Evolutionary conservation across 1,284 basidiomycete genomes (phyloP).

Genomic region (Chondrostereum purpureum): DNA sequence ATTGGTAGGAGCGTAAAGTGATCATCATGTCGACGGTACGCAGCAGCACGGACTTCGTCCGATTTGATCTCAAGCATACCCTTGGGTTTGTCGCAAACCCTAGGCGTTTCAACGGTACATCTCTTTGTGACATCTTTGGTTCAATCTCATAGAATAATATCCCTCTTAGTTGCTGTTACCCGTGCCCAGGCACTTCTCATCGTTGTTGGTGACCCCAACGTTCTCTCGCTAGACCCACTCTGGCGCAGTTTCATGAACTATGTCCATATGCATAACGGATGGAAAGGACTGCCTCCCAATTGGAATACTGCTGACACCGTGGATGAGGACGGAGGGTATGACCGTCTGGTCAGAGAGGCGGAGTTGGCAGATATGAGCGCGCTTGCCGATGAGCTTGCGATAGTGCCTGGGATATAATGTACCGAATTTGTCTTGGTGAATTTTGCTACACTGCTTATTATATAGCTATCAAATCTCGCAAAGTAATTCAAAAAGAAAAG

Average conservation of each 20-base stretch:
- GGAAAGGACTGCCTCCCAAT: constrained; percentile 37
- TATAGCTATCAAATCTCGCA: too few relatives aligned
- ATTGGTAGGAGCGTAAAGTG: constrained; percentile 47
- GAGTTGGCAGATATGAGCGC: constrained; percentile 10
- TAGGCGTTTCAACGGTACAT: constrained; percentile 56
- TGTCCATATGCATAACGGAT: constrained; percentile 40
- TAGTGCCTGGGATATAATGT: too few relatives aligned
- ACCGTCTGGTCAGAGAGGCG: constrained; percentile 3
- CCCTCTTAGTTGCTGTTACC: constrained; percentile 43
- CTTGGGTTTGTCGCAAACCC: constrained; percentile 61
- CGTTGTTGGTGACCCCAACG: constrained; percentile 46
- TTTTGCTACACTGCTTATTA: too few relatives aligned
- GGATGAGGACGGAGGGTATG: constrained; percentile 9
- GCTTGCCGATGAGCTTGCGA: too few relatives aligned
- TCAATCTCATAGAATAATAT: not conserved
- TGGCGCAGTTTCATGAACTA: constrained; percentile 52
- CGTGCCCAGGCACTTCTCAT: constrained; percentile 51
- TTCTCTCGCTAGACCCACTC: constrained; percentile 50
- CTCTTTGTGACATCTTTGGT: not conserved
- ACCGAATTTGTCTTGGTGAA: too few relatives aligned
- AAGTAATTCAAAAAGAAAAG: too few relatives aligned
- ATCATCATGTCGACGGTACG: constrained; percentile 65
- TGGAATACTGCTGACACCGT: constrained; percentile 36
- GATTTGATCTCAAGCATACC: constrained; percentile 49
- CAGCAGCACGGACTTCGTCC: constrained; percentile 49